Evolutionary conservation across 106 monocot species (phyloP), one percentile per base, ranked within the genome.

Genomic region (Dioscorea dumetorum): DNA sequence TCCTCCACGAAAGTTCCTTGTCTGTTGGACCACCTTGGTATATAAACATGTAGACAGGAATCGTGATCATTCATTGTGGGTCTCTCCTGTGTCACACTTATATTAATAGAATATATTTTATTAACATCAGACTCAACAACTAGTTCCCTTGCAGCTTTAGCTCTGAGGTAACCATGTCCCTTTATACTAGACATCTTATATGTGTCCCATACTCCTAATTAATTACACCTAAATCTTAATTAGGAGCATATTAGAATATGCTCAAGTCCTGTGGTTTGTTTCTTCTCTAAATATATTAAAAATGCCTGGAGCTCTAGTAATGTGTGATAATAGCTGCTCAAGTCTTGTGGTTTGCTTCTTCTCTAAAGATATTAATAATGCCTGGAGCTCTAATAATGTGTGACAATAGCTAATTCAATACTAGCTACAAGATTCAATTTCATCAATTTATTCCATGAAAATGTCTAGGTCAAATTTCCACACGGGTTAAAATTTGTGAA

Each of bases 1-100:
- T 77, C 73, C 58, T 67, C 50, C 32, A 68, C 32, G 22, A 61
- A 63, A 49, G 66, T 81, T 61, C 61, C 76, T 76, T 77, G 64
- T 81, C 64, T 16, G 67, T 49, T 62, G 72, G 72, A 72, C 66
- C 60, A 67, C 41, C 28, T 28, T 58, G 35, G 28, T 24, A 56
- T 35, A 33, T 34, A 28, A 59, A 49, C 12, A 61, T 35, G 24
- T 12, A 58, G 34, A 62, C 22, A 24, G 6, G 10, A 53, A 22
- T 61, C 51, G 16, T 15, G 35, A 63, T 68, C 24, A 49, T 54
- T 57, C 76, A 24, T 19, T 58, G n/a, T 63, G 69, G 75, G 61
- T 76, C 56, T 82, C 58, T 58, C 54, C 70, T 78, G 82, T 82
- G 28, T 28, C 28, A 28, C 73, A 78, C 65, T 70, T 74, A 61